These are phyloP conservation scores for Prunus campanulata DNA, from an alignment of 306 rosid species.

Conservation along the genomic window DNA sequence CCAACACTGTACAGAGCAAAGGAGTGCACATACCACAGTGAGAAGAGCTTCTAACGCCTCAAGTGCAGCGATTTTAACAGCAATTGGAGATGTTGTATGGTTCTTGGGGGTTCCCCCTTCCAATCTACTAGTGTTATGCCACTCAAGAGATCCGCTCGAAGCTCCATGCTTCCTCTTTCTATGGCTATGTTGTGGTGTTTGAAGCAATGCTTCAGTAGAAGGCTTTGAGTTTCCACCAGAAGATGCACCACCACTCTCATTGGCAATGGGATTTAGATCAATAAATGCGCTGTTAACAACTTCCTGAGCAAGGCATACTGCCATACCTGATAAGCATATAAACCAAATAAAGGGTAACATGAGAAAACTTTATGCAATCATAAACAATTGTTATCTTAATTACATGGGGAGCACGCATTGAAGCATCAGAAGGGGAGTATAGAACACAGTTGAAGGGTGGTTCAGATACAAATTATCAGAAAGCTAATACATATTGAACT, in stretches of 20 bases:
- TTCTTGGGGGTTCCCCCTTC: constrained; percentile 35
- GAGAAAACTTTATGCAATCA: constrained; percentile 6
- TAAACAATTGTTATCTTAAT: neutral
- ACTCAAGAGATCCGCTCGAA: constrained; percentile 38
- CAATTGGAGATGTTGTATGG: constrained; percentile 33
- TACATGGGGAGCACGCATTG: no score
- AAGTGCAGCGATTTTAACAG: constrained; percentile 79
- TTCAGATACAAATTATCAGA: neutral
- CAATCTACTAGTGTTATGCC: constrained; percentile 34
- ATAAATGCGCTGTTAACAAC: constrained; percentile 54
- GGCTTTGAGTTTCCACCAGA: constrained; percentile 38
- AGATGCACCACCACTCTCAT: constrained; percentile 30
- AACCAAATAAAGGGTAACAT: neutral
- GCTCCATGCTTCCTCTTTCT: constrained; percentile 63
- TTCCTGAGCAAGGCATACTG: constrained; percentile 57
- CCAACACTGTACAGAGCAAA: neutral
- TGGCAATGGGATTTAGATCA: constrained; percentile 59
- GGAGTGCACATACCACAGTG: constrained; percentile 56
- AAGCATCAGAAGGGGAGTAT: neutral
- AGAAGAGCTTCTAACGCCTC: constrained; percentile 77
- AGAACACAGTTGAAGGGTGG: neutral
- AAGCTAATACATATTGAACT: neutral
- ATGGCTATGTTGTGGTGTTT: constrained; percentile 31
- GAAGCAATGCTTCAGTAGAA: constrained; percentile 26
- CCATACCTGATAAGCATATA: constrained; percentile 66